Base-by-base conservation (phyloP, 129 eudicot species). In the Solidago caesia region DNA sequence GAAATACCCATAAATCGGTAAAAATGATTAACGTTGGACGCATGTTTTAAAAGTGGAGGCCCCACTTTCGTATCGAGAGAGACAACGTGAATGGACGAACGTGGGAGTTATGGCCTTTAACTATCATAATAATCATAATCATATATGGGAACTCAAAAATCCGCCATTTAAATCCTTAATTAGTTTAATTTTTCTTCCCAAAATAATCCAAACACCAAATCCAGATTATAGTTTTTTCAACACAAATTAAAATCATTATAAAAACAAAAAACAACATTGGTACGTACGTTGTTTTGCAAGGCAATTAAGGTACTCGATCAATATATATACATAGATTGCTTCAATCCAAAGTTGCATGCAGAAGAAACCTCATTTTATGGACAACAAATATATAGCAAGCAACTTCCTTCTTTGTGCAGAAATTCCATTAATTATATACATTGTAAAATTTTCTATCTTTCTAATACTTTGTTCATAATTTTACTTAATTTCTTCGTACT, bases 391-490 rank as follows among this genome's bases (percentile, higher is more conserved):
- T 53, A 51, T 75, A 64, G 64, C 65, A 65, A 51, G 52, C 45
- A 45, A 67, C 63, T 65, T 76, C 73, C 83, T 84, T 78, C 71
- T 69, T 69, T 65, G 68, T 73, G 55, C 75, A 79, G 61, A 43
- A 33, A 79, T 79, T 10, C 71, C 71, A 49, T 21, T 21, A 21
- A 21, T 21, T 21, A 21, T 21, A 55, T 49, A 44, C 11, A 25
- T 27, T 74, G 33, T 79, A 77, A 81, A 77, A 82, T 53, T 79
- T 82, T 79, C 67, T 33, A 8, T 57, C 16, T 55, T 6, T 70
- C 78, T 11, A 46, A n/a, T 39, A 21, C 21, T 21, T 21, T 21
- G 21, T 21, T 21, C 21, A 21, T 21, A 21, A 21, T 21, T 21
- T 33, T 33, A 33, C 10, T 42, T 1, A 7, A n/a, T 10, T 5